These are phyloP conservation scores for Priceomyces carsonii DNA, from an alignment of 805 yeast species.

Conservation along the genomic window DNA sequence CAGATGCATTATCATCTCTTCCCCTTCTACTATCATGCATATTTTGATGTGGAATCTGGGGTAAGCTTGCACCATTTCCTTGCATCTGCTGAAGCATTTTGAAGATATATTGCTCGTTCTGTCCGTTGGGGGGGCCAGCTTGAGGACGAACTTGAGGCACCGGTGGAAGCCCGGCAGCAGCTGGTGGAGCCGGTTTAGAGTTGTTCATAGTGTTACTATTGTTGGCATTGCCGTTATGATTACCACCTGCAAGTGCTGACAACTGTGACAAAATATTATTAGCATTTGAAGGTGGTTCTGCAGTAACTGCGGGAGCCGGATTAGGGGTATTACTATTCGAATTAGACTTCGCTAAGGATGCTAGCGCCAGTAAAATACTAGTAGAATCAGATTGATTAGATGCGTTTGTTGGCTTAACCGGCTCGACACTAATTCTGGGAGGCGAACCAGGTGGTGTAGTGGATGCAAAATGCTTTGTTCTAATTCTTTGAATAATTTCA, in stretches of 20 bases:
- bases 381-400: conserved; percentile 49
- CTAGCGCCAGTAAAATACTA: conserved; percentile 68
- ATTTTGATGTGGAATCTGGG: conserved; percentile 16
- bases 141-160: conserved; percentile 15
- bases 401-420: conserved; percentile 17
- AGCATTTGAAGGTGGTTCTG: conserved; percentile 24
- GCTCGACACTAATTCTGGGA: conserved; percentile 36
- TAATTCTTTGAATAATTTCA: conserved; percentile 53
- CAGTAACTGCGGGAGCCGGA: conserved; percentile 27
- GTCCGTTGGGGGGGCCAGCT: conserved; percentile 16
- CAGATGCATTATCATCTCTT: conserved; percentile 23
- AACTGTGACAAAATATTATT: conserved; percentile 44
- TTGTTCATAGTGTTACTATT: background rate
- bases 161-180: conserved; percentile 12
- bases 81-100: conserved; percentile 57
- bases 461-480: conserved; percentile 59
- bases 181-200: conserved; percentile 4
- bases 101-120: conserved; percentile 42
- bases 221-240: conserved; percentile 1
- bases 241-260: conserved; percentile 36
- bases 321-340: conserved; percentile 31
- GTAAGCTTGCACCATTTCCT: conserved; percentile 17
- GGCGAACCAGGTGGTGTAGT: conserved; percentile 71
- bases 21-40: conserved; percentile 16
- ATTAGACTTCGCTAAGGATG: conserved; percentile 55